Conservation (phyloP, 106 monocot genomes). For the Platanthera zijinensis region DNA sequence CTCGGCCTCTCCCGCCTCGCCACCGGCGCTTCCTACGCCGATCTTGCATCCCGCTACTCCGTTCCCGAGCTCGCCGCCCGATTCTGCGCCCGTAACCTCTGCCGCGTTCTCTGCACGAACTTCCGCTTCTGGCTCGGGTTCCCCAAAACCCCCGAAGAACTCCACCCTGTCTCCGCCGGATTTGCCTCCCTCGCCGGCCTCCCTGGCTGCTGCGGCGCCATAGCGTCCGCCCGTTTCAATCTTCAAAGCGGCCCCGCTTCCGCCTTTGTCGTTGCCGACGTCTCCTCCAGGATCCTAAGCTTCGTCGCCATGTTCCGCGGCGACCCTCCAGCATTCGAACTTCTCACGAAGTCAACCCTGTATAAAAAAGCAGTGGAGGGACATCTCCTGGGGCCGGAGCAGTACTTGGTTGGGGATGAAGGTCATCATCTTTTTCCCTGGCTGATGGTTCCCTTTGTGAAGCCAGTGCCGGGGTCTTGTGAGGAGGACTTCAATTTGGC, state of each 20-base stretch:
- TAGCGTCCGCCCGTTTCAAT: conserved; percentile 32
- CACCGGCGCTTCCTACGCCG: conserved; percentile 39
- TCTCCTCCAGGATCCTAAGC: conserved; percentile 34
- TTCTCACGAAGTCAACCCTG: conserved; percentile 30
- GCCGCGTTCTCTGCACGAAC: conserved; percentile 79
- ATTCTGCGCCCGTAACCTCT: conserved; percentile 51
- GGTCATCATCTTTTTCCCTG: conserved; percentile 47
- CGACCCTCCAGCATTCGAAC: conserved; percentile 15
- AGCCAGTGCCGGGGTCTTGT: conserved; percentile 13
- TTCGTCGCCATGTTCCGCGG: conserved; percentile 33
- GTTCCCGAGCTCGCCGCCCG: conserved; percentile 41
- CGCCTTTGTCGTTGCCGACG: conserved; percentile 48
- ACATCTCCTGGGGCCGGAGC: conserved; percentile 12
- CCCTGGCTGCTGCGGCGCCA: conserved; percentile 55
- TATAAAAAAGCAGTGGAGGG: conserved; percentile 34
- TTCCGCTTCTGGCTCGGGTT: conserved; percentile 83
- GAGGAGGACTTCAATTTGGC: conserved; percentile 52
- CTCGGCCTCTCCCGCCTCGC: conserved; percentile 46
- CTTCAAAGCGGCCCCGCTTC: conserved; percentile 9
- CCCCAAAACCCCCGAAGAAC: conserved; percentile 21
- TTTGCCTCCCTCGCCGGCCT: conserved; percentile 26
- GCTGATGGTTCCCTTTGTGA: conserved; percentile 62
- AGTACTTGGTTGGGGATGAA: conserved; percentile 44
- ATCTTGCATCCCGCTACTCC: conserved; percentile 38
- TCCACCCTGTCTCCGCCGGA: conserved; percentile 9